A percentile compares a stretch with the other conserved stretches of the same genome.
Conservation (phyloP, 2,329 filamentous ascomycete genomes). For the Colletotrichum orbiculare region DNA sequence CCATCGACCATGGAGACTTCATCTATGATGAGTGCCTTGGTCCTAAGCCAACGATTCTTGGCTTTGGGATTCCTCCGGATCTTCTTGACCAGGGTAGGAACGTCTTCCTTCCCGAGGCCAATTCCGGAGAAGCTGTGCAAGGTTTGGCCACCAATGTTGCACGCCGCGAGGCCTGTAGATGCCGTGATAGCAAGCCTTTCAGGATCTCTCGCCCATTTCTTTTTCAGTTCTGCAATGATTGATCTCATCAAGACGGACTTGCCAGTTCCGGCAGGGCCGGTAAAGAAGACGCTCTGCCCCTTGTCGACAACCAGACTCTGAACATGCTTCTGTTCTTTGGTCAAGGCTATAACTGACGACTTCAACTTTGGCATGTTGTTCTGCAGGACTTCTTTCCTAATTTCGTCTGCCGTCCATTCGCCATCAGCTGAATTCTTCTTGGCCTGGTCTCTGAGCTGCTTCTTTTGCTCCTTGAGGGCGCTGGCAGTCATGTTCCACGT, state of each 20-base stretch:
- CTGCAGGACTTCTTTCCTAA: constrained; percentile 52
- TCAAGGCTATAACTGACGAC: constrained; percentile 74
- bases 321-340: constrained; percentile 87
- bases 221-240: constrained; percentile 84
- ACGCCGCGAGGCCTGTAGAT: constrained; percentile 94
- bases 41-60: constrained; percentile 87
- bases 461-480: constrained; percentile 81
- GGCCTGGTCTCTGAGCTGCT: constrained; percentile 73
- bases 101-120: constrained; percentile 91
- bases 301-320: constrained; percentile 83
- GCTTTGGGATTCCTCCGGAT: constrained; percentile 90
- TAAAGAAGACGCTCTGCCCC: constrained; percentile 94
- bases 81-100: constrained; percentile 85
- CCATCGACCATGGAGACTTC: constrained; percentile 99
- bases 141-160: constrained; percentile 95
- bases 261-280: constrained; percentile 93
- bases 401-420: constrained; percentile 56
- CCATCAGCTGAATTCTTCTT: constrained; percentile 59
- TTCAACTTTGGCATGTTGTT: constrained; percentile 50
- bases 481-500: constrained; percentile 81
- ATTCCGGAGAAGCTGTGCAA: constrained; percentile 97
- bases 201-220: constrained; percentile 79
- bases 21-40: constrained; percentile 89
- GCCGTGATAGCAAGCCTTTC: constrained; percentile 93
- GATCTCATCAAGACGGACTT: constrained; percentile 96